Evolutionary conservation across 805 yeast species (phyloP).

Genomic region (Kuraishia capsulata): DNA sequence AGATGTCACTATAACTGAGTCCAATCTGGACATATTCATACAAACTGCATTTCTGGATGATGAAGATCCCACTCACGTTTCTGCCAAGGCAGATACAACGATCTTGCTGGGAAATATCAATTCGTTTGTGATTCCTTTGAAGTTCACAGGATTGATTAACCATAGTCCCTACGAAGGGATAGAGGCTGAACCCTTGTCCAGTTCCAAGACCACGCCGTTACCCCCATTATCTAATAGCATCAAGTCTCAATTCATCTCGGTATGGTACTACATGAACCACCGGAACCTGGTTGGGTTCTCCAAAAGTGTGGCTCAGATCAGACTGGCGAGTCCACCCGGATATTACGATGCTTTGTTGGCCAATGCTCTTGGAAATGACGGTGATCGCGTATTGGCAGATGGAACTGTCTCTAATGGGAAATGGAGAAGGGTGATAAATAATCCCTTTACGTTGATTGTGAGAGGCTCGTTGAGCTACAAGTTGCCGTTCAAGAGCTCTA

Average conservation of each 20-base stretch:
- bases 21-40: constrained; percentile 23
- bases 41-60: constrained; percentile 1
- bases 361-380: background rate
- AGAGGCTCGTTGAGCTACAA: constrained; percentile 23
- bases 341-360: background rate
- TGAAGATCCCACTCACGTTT: background rate
- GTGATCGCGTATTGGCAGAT: background rate
- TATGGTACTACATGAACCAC: constrained; percentile 15
- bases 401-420: background rate
- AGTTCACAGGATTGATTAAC: constrained; percentile 17
- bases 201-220: background rate
- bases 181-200: constrained; percentile 4
- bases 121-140: constrained; percentile 20
- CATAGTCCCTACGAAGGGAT: constrained; percentile 5
- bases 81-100: constrained; percentile 13
- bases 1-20: constrained; percentile 19
- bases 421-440: constrained; percentile 19
- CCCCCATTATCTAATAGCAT: no score
- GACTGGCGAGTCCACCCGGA: constrained; percentile 18
- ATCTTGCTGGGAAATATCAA: constrained; percentile 22
- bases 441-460: constrained; percentile 16
- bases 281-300: constrained; percentile 6
- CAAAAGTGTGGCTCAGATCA: constrained; percentile 19
- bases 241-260: background rate
- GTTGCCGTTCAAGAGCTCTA: constrained; percentile 16